A percentile compares a stretch with the other conserved stretches of the same genome.
phyloP scores from a whole-genome alignment of 2,329 filamentous ascomycete genomes.

The Allantophomopsis lycopodina region DNA sequence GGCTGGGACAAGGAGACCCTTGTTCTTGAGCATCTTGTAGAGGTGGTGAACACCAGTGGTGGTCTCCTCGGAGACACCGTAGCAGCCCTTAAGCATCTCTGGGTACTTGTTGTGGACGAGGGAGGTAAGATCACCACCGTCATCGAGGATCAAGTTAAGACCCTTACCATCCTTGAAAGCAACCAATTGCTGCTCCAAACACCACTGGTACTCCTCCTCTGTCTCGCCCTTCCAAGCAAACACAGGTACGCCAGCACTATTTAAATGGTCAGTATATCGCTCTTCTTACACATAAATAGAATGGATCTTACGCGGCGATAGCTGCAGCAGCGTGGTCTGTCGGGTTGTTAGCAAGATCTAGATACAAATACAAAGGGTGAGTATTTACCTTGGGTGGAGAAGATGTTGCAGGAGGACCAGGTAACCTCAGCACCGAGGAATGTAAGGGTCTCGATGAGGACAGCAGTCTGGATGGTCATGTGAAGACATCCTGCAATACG shows the following conservation, averaged over 20 bases:
- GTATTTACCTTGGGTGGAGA: constrained; percentile 67
- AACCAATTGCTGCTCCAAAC: constrained; percentile 91
- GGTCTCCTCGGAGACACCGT: constrained; percentile 97
- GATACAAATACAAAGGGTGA: too few relatives aligned
- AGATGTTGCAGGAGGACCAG: constrained; percentile 99
- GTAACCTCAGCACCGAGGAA: constrained; percentile 92
- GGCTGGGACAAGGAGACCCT: constrained; percentile 78
- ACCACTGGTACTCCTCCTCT: constrained; percentile 99
- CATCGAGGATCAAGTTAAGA: constrained; percentile 98
- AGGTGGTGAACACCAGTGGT: constrained; percentile 99
- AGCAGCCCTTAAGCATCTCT: constrained; percentile 96
- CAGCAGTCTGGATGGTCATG: constrained; percentile 99
- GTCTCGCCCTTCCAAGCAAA: constrained; percentile 72
- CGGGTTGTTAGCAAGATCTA: too few relatives aligned
- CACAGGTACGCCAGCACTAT: constrained; percentile 65
- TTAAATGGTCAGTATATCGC: too few relatives aligned
- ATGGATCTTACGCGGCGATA: constrained; percentile 63
- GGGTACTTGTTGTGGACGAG: constrained; percentile 98
- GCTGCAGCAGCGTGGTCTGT: constrained; percentile 82
- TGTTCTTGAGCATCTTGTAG: constrained; percentile 93
- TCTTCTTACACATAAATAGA: too few relatives aligned
- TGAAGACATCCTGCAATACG: constrained; percentile 96
- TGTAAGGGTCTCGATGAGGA: constrained; percentile 95
- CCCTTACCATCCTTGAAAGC: constrained; percentile 95
- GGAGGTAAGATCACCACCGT: constrained; percentile 92